Percentiles rank a stretch among this genome's conserved stretches.
phyloP scores from a whole-genome alignment of 495 filamentous ascomycete species.

The Entonaema liquescens region DNA sequence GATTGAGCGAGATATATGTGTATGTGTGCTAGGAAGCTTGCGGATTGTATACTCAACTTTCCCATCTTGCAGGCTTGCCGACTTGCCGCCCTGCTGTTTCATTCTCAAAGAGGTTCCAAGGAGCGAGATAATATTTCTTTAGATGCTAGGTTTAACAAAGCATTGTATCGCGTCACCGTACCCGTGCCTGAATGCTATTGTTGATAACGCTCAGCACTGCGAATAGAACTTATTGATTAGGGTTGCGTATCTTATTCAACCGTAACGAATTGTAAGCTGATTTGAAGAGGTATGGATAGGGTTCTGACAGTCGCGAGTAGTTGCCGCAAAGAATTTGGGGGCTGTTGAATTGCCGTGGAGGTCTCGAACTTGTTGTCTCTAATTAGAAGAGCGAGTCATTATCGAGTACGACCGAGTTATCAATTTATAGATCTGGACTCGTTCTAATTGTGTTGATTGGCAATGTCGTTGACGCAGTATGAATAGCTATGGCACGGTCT shows the following conservation, averaged over 20 bases:
- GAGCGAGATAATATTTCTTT: neutral
- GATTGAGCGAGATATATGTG: neutral
- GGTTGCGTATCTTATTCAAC: neutral
- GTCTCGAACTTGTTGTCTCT: neutral
- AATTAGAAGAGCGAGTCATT: neutral
- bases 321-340: neutral
- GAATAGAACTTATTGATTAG: neutral
- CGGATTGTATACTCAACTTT: neutral
- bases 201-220: neutral
- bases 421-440: neutral
- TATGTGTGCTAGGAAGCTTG: neutral
- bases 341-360: neutral
- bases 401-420: neutral
- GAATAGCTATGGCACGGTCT: conserved; percentile 3
- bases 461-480: neutral
- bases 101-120: neutral
- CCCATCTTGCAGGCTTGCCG: neutral
- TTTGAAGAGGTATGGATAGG: neutral
- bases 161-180: neutral
- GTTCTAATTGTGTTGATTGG: neutral
- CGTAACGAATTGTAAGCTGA: neutral
- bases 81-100: neutral
- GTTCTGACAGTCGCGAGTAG: neutral
- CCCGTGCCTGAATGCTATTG: neutral
- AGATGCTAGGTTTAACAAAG: neutral